Percentiles rank a stretch among this genome's conserved stretches.
These are phyloP conservation scores for Lachancea lanzarotensis DNA, from an alignment of 805 yeast species.

Conservation along the genomic window DNA sequence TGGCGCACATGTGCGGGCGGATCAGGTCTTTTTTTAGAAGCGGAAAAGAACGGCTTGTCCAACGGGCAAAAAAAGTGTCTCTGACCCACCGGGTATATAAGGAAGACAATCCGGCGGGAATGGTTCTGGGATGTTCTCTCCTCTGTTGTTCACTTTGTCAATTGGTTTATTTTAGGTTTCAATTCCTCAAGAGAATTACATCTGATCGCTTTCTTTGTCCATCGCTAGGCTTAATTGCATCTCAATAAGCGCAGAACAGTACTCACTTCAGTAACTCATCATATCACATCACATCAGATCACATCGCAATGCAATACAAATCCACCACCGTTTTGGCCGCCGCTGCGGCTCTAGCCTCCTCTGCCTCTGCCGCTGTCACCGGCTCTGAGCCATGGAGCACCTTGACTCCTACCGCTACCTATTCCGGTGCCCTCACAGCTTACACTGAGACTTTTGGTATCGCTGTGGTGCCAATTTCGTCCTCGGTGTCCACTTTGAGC, in stretches of 20 bases:
- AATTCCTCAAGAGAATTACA: background rate
- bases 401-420: constrained; percentile 37
- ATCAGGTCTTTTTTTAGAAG: background rate
- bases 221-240: background rate
- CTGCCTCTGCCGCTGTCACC: constrained; percentile 37
- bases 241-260: background rate
- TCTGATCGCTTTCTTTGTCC: background rate
- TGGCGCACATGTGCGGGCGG: no score
- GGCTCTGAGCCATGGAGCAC: constrained; percentile 38
- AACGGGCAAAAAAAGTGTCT: background rate
- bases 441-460: constrained; percentile 38
- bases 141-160: background rate
- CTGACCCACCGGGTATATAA: background rate
- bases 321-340: constrained; percentile 26
- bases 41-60: background rate
- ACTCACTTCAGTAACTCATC: no score
- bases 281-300: background rate
- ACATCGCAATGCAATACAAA: constrained; percentile 9
- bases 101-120: background rate
- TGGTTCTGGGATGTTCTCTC: background rate
- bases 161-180: background rate
- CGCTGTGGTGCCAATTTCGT: constrained; percentile 36
- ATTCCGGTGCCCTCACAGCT: constrained; percentile 34
- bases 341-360: constrained; percentile 31
- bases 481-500: constrained; percentile 45